These are phyloP conservation scores for Porodaedalea pini DNA, from an alignment of 1,284 basidiomycete genomes.

Conservation along the genomic window DNA sequence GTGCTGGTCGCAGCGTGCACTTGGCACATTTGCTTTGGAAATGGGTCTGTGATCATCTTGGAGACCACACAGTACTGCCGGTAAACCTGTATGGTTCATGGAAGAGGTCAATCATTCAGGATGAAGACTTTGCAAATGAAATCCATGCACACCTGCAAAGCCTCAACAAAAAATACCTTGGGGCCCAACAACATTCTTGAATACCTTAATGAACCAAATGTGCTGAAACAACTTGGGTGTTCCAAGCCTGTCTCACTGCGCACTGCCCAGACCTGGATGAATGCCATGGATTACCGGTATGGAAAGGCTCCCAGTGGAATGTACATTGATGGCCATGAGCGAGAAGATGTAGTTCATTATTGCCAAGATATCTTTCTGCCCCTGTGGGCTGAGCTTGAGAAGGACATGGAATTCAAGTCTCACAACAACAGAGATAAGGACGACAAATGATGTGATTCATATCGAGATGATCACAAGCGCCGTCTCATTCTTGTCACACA, in stretches of 20 bases:
- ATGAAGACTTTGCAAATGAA: not conserved
- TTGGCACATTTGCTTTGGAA: not conserved
- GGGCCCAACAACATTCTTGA: slow-evolving; percentile 27
- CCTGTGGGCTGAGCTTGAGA: slow-evolving; percentile 13
- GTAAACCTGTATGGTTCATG: not conserved
- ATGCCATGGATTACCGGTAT: slow-evolving; percentile 26
- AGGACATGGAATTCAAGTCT: not conserved
- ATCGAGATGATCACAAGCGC: too few species aligned
- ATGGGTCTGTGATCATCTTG: too few species aligned
- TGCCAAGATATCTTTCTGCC: slow-evolving; percentile 24
- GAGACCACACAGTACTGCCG: not conserved
- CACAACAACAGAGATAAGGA: too few species aligned
- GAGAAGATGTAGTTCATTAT: slow-evolving; percentile 26
- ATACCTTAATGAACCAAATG: slow-evolving; percentile 26
- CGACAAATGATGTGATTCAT: too few species aligned
- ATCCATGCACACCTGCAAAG: not conserved
- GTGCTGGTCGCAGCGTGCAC: not conserved
- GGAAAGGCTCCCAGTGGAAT: slow-evolving; percentile 21
- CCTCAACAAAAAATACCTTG: slow-evolving; percentile 27
- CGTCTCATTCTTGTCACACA: slow-evolving; percentile 23
- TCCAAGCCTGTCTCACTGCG: slow-evolving; percentile 25
- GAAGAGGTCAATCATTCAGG: not conserved
- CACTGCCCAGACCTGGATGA: slow-evolving; percentile 29
- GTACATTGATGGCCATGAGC: slow-evolving; percentile 32
- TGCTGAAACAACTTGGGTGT: slow-evolving; percentile 17